Conservation (phyloP, 495 filamentous ascomycete species). For the Jackrogersella minutella region DNA sequence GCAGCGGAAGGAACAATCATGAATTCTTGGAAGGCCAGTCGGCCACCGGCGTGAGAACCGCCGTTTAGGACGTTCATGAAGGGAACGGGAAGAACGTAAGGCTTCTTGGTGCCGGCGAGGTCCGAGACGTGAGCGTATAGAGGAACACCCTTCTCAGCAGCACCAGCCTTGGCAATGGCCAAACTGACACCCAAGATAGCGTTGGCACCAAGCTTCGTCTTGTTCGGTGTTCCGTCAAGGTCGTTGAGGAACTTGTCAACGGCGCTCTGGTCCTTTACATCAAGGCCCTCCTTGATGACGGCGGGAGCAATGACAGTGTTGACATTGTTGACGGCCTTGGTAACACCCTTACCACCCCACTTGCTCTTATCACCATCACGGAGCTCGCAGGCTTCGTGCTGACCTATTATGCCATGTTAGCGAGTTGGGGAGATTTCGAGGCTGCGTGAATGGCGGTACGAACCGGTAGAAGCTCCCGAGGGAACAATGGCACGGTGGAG, state of each 20-base stretch:
- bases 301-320: constrained; percentile 92
- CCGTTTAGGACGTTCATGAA: constrained; percentile 99
- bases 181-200: constrained; percentile 97
- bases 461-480: constrained; percentile 96
- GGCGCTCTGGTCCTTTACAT: constrained; percentile 95
- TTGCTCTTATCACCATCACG: constrained; percentile 98
- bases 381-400: constrained; percentile 98
- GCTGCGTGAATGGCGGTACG: constrained; percentile 44
- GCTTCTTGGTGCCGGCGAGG: constrained; percentile 99
- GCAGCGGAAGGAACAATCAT: constrained; percentile 95
- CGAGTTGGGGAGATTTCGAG: constrained; percentile 23
- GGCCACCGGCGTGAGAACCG: constrained; percentile 98
- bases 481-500: constrained; percentile 99
- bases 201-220: constrained; percentile 97
- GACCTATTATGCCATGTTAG: constrained; percentile 63
- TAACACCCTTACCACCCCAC: constrained; percentile 97
- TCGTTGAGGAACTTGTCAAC: constrained; percentile 95
- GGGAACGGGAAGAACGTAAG: constrained; percentile 97
- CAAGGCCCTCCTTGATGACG: constrained; percentile 89
- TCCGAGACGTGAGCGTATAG: constrained; percentile 99
- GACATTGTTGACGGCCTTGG: constrained; percentile 95
- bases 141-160: constrained; percentile 96
- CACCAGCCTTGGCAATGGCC: constrained; percentile 96
- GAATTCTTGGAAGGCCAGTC: constrained; percentile 99
- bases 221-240: constrained; percentile 96